phyloP scores from a whole-genome alignment of 2,329 filamentous ascomycete genomes.

The Emericellopsis atlantica region DNA sequence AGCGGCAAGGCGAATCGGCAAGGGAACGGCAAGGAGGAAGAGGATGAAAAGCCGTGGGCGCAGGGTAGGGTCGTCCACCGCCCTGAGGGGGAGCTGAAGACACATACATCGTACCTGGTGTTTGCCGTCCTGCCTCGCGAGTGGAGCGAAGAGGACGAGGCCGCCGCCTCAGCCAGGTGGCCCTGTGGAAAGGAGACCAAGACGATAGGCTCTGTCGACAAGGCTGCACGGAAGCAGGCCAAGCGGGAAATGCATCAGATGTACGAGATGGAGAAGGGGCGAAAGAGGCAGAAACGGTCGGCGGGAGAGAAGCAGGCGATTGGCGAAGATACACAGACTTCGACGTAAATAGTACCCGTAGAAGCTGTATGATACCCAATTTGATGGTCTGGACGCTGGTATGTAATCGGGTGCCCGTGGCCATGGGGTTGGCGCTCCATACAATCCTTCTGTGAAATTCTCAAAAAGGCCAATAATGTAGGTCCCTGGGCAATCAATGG shows the following conservation, averaged over 20 bases:
- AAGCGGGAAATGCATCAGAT: conserved; percentile 37
- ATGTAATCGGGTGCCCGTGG: no score
- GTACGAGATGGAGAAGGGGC: conserved; percentile 29
- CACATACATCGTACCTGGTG: conserved; percentile 91
- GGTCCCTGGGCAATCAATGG: no score
- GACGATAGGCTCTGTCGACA: conserved; percentile 40
- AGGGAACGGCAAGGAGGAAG: conserved; percentile 10
- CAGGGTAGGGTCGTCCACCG: conserved; percentile 70
- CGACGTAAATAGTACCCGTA: not conserved
- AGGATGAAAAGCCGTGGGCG: conserved; percentile 47
- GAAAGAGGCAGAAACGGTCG: not conserved
- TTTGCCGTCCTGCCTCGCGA: conserved; percentile 82
- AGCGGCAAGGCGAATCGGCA: conserved; percentile 10
- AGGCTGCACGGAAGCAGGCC: conserved; percentile 41
- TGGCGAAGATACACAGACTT: not conserved
- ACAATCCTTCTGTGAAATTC: no score
- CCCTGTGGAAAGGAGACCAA: conserved; percentile 41
- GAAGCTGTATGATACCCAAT: not conserved
- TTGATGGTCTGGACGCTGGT: not conserved
- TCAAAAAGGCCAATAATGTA: no score
- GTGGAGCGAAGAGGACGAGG: conserved; percentile 78
- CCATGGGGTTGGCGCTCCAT: no score
- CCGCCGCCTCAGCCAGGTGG: conserved; percentile 50
- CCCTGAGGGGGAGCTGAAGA: conserved; percentile 81
- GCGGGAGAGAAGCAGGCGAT: not conserved